Evolutionary conservation across 2,329 filamentous ascomycete species (phyloP).

Genomic region (Endothia cerciana): DNA sequence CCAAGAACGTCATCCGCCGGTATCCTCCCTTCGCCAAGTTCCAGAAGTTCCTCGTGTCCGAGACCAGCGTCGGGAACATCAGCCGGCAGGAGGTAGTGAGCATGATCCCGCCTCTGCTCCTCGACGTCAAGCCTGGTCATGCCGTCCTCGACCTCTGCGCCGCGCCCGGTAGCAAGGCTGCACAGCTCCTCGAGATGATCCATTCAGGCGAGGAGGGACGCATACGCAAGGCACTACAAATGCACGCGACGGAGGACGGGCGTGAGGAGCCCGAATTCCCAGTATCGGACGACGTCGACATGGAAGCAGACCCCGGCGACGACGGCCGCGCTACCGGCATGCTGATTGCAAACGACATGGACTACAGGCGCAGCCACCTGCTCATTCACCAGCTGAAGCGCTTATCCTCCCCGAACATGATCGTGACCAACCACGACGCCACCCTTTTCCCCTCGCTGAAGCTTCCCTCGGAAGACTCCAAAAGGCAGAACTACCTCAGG

Average conservation of each 20-base stretch:
- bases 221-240: constrained; percentile 71
- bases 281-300: constrained; percentile 52
- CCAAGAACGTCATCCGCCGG: constrained; percentile 92
- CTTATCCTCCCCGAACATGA: constrained; percentile 91
- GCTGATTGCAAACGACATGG: constrained; percentile 92
- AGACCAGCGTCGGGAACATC: constrained; percentile 96
- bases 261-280: constrained; percentile 54
- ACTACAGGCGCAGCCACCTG: constrained; percentile 97
- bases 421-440: constrained; percentile 97
- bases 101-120: constrained; percentile 95
- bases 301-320: constrained; percentile 67
- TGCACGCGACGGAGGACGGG: constrained; percentile 64
- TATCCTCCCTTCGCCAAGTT: constrained; percentile 94
- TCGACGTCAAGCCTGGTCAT: constrained; percentile 91
- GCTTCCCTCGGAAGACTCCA: constrained; percentile 62
- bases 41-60: constrained; percentile 96
- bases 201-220: constrained; percentile 90
- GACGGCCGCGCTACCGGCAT: constrained; percentile 88
- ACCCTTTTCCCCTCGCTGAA: constrained; percentile 93
- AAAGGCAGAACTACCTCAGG: constrained; percentile 76
- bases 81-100: constrained; percentile 96
- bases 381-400: constrained; percentile 97
- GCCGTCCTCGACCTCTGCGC: constrained; percentile 94
- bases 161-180: constrained; percentile 94
- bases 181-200: constrained; percentile 92